Evolutionary conservation across 2,329 filamentous ascomycete genomes (phyloP).

Genomic region (Verticillium longisporum): DNA sequence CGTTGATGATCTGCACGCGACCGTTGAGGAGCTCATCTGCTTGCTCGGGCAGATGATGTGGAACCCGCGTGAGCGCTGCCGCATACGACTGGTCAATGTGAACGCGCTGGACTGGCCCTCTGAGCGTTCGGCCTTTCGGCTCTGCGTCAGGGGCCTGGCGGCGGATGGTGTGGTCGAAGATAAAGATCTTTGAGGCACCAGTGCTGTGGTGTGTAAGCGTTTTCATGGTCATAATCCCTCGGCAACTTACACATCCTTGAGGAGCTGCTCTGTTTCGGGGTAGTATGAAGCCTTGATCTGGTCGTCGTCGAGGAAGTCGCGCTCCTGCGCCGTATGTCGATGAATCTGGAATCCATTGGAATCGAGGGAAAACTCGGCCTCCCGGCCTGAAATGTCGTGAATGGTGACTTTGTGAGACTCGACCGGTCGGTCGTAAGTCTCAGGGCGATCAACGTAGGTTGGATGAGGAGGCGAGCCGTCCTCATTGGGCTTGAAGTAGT

Average conservation of each 20-base stretch:
- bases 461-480: constrained; percentile 32
- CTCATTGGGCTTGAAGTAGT: constrained; percentile 32
- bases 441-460: constrained; percentile 23
- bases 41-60: constrained; percentile 37
- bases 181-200: constrained; percentile 46
- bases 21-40: constrained; percentile 34
- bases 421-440: constrained; percentile 23
- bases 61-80: constrained; percentile 31
- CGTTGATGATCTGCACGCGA: constrained; percentile 46
- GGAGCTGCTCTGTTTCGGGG: constrained; percentile 60
- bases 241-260: constrained; percentile 47
- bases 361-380: constrained; percentile 29
- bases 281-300: constrained; percentile 63
- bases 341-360: constrained; percentile 29
- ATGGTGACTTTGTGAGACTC: constrained; percentile 22
- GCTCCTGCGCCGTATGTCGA: constrained; percentile 21
- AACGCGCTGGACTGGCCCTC: constrained; percentile 41
- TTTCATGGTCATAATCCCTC: background rate
- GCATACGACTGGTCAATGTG: constrained; percentile 48
- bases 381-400: constrained; percentile 25
- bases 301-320: constrained; percentile 44
- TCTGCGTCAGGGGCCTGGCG: constrained; percentile 34
- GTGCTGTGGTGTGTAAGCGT: constrained; percentile 31
- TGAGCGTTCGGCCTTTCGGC: constrained; percentile 35
- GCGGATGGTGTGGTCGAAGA: constrained; percentile 57